Evolutionary conservation across 2,329 filamentous ascomycete species (phyloP), one percentile per base, ranked within the genome.

Genomic region (Alternaria conjuncta): DNA sequence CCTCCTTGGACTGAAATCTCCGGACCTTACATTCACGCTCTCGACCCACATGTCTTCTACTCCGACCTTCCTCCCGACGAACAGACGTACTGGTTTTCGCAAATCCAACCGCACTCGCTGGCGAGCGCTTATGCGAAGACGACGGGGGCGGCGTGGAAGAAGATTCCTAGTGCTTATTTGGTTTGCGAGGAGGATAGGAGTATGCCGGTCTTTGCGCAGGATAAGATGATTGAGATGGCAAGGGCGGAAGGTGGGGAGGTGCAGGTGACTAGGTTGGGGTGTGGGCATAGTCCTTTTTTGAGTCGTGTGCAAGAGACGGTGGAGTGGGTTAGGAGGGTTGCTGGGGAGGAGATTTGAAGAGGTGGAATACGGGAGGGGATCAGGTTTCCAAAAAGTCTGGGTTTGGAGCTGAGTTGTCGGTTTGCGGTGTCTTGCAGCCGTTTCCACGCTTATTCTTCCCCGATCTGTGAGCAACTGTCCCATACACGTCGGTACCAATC

Each of bases 221-320:
- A 81, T 9, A 59, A 51, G 2, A 76, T 81, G 73, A 68, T 72
- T 6, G 61, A 63, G 7, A 71, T 60, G 15, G 72, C 76, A 26
- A 68, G 67, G 64, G 71, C 72, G 4, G 60, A 61, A 32, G 78
- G 77, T 0, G 78, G 63, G 1, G 69, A 76, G 1, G 66, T 79
- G 18, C 71, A 72, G 41, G 72, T 78, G 5, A 75, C 75, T 56
- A 78, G 73, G 20, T 55, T 78, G 5, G 73, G 79, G 60, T 69
- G 67, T 13, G 76, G 78, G 1, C 82, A 84, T 67, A 81, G 78
- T 66, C 82, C 81, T 18, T 84, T 82, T 65, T 61, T 83, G 66
- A 81, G 78, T 32, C 77, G 71, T 69, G 77, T 80, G 0, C 75
- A 74, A 49, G 74, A 74, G 51, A 69, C 78, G 55, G 80, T 76